Conservation (phyloP, 257 asterid species). For the Solanum clarkiae region DNA sequence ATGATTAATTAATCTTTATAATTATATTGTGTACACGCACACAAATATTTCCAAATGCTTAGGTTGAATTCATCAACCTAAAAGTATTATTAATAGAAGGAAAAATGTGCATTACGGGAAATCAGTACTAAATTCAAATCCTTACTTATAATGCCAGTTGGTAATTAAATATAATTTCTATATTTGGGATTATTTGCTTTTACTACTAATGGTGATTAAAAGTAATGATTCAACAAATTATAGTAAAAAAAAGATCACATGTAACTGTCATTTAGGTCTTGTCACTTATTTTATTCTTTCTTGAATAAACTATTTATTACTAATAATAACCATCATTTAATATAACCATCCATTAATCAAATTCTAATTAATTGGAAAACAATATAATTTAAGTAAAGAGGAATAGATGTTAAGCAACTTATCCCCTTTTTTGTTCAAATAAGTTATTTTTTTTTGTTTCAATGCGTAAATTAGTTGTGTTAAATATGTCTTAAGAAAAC, state of each 20-base stretch:
- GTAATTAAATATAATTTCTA: neutral
- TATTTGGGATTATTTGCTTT: neutral
- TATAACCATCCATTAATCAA: neutral
- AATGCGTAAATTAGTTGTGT: neutral
- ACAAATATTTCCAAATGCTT: neutral
- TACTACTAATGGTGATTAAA: neutral
- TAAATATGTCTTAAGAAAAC: neutral
- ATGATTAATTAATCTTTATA: neutral
- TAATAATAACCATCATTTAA: neutral
- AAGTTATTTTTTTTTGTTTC: neutral
- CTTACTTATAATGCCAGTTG: neutral
- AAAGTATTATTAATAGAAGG: no score
- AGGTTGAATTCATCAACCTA: neutral
- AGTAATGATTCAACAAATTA: neutral
- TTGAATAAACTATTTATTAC: neutral
- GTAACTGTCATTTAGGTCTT: neutral
- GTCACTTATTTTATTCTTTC: neutral
- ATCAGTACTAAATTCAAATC: neutral
- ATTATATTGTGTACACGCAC: neutral
- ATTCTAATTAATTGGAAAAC: neutral
- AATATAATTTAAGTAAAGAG: neutral
- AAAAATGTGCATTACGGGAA: neutral
- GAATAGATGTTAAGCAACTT: neutral
- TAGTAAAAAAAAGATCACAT: neutral
- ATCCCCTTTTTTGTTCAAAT: neutral